Percentiles rank a stretch among this genome's conserved stretches.
Conservation (phyloP, 2,329 filamentous ascomycete species). For the Sarocladiaceae sp. region DNA sequence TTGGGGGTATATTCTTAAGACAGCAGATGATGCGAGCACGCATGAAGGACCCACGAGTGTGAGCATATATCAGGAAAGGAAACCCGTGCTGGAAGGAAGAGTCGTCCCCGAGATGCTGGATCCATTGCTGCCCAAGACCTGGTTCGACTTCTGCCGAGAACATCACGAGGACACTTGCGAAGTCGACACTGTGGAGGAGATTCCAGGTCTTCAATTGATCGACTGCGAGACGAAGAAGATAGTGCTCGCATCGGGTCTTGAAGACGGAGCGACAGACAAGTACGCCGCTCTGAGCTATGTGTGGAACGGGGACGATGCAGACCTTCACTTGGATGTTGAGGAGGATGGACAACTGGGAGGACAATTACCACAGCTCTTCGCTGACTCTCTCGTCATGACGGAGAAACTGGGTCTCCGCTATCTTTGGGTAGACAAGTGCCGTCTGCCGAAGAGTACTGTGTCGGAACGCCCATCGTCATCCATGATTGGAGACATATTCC, state of each 20-base stretch:
- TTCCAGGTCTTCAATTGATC: slow-evolving; percentile 25
- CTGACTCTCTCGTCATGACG: slow-evolving; percentile 29
- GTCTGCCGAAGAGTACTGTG: slow-evolving; percentile 24
- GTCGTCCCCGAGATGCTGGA: slow-evolving; percentile 25
- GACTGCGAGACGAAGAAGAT: slow-evolving; percentile 25
- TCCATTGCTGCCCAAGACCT: slow-evolving; percentile 24
- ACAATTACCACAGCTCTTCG: slow-evolving; percentile 3
- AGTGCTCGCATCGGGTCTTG: slow-evolving; percentile 24
- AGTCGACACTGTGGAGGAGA: slow-evolving; percentile 16
- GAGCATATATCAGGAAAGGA: background rate
- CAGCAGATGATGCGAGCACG: slow-evolving; percentile 18
- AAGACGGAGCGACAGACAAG: slow-evolving; percentile 16
- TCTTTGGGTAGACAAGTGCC: slow-evolving; percentile 34
- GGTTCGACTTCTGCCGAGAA: slow-evolving; percentile 30
- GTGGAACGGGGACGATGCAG: slow-evolving; percentile 17
- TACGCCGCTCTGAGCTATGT: slow-evolving; percentile 35
- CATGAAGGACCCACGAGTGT: slow-evolving; percentile 5
- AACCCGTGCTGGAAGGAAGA: slow-evolving; percentile 24
- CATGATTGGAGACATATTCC: slow-evolving; percentile 29
- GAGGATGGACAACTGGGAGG: slow-evolving; percentile 12
- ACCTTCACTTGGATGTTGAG: slow-evolving; percentile 7
- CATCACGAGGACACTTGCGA: slow-evolving; percentile 20
- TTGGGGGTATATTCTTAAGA: slow-evolving; percentile 31
- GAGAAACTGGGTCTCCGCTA: slow-evolving; percentile 29
- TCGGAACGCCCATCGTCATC: slow-evolving; percentile 24